Conservation (phyloP, 257 asterid genomes). For the Nicotiana undulata region DNA sequence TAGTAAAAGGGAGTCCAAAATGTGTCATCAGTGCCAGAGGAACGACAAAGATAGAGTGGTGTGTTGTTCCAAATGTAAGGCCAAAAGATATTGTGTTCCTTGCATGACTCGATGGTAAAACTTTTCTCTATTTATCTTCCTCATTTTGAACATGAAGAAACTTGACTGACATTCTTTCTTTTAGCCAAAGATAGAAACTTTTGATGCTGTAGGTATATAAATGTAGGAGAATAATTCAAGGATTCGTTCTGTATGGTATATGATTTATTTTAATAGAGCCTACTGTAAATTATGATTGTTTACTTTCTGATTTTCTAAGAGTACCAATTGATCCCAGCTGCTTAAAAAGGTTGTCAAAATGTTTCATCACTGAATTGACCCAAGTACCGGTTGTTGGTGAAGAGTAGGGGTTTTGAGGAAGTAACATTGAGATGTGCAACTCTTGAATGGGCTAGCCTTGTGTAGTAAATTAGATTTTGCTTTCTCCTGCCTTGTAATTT, state of each 20-base stretch:
- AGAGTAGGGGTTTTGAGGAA: no score
- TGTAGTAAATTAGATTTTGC: background rate
- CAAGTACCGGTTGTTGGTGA: no score
- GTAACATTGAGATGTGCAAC: background rate
- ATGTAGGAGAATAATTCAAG: no score
- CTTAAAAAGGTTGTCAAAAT: no score
- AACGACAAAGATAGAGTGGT: conserved; percentile 40
- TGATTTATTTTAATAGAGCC: no score
- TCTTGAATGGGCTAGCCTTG: background rate
- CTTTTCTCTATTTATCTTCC: background rate
- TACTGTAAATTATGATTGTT: no score
- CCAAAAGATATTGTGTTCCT: conserved; percentile 37
- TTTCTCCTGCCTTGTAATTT: background rate
- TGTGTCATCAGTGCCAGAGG: conserved; percentile 53
- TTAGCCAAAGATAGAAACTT: background rate
- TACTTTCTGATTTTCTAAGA: no score
- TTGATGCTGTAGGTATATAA: background rate
- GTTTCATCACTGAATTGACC: no score
- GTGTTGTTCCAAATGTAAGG: conserved; percentile 32
- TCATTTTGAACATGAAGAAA: background rate
- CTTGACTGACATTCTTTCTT: background rate
- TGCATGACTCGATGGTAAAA: conserved; percentile 39
- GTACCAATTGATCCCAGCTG: no score
- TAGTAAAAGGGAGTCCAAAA: conserved; percentile 14
- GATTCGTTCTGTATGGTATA: no score